Evolutionary conservation across 2,329 filamentous ascomycete species (phyloP).

Genomic region (Lachnellula cervina): DNA sequence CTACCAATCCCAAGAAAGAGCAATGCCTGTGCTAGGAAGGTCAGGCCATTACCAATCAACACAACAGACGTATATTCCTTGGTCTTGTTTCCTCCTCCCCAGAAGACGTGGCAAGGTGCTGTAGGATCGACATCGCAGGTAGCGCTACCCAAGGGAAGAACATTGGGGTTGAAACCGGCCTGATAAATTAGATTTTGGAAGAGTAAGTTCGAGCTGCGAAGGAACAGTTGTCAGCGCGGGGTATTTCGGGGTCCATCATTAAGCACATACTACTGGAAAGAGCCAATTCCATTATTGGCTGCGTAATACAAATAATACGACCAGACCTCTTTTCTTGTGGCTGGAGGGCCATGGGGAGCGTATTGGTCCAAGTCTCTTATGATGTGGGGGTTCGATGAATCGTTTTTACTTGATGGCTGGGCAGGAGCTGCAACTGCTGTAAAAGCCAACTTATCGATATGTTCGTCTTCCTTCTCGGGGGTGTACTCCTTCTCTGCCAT

Average conservation of each 20-base stretch:
- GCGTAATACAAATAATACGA: slow-evolving; percentile 31
- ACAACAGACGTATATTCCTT: slow-evolving; percentile 28
- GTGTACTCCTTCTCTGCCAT: slow-evolving; percentile 10
- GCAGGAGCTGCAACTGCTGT: slow-evolving; percentile 21
- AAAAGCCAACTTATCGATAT: slow-evolving; percentile 21
- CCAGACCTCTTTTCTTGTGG: slow-evolving; percentile 25
- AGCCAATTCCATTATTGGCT: slow-evolving; percentile 30
- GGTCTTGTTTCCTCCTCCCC: slow-evolving; percentile 25
- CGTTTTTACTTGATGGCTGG: slow-evolving; percentile 2
- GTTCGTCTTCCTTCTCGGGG: slow-evolving; percentile 9
- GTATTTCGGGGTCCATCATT: background rate
- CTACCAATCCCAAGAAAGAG: slow-evolving; percentile 28
- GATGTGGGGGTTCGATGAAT: slow-evolving; percentile 10
- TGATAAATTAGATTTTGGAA: slow-evolving; percentile 32
- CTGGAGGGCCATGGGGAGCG: slow-evolving; percentile 16
- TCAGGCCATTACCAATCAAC: slow-evolving; percentile 28
- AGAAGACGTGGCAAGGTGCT: slow-evolving; percentile 29
- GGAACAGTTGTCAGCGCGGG: background rate
- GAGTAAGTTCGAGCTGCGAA: slow-evolving; percentile 27
- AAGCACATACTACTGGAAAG: slow-evolving; percentile 29
- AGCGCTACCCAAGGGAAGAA: slow-evolving; percentile 27
- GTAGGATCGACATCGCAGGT: slow-evolving; percentile 23
- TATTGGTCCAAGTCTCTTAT: slow-evolving; percentile 17
- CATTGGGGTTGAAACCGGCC: slow-evolving; percentile 30
- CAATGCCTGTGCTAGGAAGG: slow-evolving; percentile 26